phyloP scores from a whole-genome alignment of 2,329 filamentous ascomycete genomes.

The Myriosclerotinia curreyana region DNA sequence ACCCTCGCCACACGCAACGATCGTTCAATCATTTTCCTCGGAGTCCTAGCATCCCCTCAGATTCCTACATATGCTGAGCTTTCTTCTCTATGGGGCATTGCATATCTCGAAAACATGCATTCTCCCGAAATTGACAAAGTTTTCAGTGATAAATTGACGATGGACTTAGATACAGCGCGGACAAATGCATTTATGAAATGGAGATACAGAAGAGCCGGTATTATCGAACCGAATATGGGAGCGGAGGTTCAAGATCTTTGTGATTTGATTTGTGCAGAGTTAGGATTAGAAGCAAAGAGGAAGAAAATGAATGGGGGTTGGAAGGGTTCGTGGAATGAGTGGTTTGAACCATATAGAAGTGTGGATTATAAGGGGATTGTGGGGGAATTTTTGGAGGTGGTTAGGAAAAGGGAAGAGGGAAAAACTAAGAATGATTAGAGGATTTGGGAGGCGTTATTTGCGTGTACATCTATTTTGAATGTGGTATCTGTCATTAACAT shows the following conservation, averaged over 20 bases:
- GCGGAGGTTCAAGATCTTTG: slow-evolving; percentile 23
- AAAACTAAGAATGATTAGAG: not conserved
- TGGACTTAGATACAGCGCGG: slow-evolving; percentile 15
- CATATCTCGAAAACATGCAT: slow-evolving; percentile 23
- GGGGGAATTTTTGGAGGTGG: slow-evolving; percentile 18
- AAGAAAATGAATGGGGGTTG: slow-evolving; percentile 13
- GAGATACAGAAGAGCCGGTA: slow-evolving; percentile 10
- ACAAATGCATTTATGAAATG: slow-evolving; percentile 17
- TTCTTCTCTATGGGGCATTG: slow-evolving; percentile 20
- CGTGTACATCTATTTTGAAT: too few relatives aligned
- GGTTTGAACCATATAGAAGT: slow-evolving; percentile 23
- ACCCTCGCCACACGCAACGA: slow-evolving; percentile 36
- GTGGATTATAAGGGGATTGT: slow-evolving; percentile 23
- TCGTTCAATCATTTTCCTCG: slow-evolving; percentile 39
- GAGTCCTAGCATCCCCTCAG: slow-evolving; percentile 23
- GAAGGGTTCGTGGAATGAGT: slow-evolving; percentile 21
- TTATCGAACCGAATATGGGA: slow-evolving; percentile 20
- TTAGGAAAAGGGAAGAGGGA: not conserved
- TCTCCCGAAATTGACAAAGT: slow-evolving; percentile 4
- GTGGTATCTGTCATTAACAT: not conserved
- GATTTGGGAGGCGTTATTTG: not conserved
- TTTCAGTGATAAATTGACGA: slow-evolving; percentile 3
- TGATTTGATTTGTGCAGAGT: slow-evolving; percentile 18
- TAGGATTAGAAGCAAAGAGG: slow-evolving; percentile 15
- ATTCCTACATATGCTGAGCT: slow-evolving; percentile 23